phyloP scores from a whole-genome alignment of 768 basidiomycete species.

The Tephrocybe sp. region DNA sequence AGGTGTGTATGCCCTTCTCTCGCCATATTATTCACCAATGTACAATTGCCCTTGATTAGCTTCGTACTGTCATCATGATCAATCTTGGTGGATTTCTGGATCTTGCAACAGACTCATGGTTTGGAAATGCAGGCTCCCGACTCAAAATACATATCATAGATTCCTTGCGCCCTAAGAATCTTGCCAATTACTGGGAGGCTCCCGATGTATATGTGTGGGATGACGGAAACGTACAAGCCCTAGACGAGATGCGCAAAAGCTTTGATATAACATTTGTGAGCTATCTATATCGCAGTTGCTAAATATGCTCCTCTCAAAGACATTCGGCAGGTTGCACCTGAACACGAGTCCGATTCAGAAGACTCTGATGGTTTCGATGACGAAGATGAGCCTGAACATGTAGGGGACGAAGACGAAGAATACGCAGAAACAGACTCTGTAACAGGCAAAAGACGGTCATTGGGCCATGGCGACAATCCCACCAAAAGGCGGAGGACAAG shows the following conservation, averaged over 20 bases:
- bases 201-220: conserved; percentile 85
- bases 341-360: conserved; percentile 40
- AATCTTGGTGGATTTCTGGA: conserved; percentile 92
- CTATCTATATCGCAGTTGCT: conserved; percentile 4
- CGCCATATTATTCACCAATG: neutral
- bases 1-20: conserved; percentile 43
- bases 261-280: conserved; percentile 83
- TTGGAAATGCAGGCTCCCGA: conserved; percentile 62
- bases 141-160: conserved; percentile 92
- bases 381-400: conserved; percentile 29
- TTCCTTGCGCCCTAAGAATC: conserved; percentile 85
- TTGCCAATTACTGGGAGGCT: conserved; percentile 79
- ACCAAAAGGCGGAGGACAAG: conserved; percentile 62
- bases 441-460: conserved; percentile 49
- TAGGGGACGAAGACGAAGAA: conserved; percentile 40
- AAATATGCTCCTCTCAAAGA: conserved; percentile 1
- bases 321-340: conserved; percentile 67
- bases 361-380: conserved; percentile 36
- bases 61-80: conserved; percentile 86
- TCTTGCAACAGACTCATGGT: conserved; percentile 70
- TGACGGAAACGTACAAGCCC: conserved; percentile 73
- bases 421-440: conserved; percentile 39
- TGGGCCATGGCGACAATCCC: conserved; percentile 32
- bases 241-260: conserved; percentile 71
- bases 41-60: conserved; percentile 39